These are phyloP conservation scores for Nakataea oryzae DNA, from an alignment of 2,329 filamentous ascomycete genomes.

Conservation along the genomic window DNA sequence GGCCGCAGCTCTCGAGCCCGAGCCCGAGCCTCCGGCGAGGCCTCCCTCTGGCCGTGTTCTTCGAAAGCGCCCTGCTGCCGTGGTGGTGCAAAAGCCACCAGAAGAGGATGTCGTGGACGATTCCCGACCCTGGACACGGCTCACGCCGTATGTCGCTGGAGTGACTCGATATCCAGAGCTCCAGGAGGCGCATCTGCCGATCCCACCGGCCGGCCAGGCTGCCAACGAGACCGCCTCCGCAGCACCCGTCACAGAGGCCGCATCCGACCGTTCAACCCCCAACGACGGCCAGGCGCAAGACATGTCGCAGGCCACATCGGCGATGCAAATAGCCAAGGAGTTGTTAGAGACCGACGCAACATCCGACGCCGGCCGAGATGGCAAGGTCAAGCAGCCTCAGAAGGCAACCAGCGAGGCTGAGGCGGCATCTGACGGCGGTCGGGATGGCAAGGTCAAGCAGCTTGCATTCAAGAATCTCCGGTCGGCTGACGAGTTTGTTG, in stretches of 20 bases:
- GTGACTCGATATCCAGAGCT: conserved; percentile 9
- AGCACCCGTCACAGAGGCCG: not conserved
- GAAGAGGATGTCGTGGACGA: not conserved
- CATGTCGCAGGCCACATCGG: no score
- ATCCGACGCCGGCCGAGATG: no score
- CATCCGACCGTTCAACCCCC: not conserved
- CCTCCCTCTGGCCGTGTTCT: not conserved
- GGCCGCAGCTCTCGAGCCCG: not conserved
- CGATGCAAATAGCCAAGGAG: not conserved
- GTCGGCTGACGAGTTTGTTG: conserved; percentile 35
- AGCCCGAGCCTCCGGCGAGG: not conserved
- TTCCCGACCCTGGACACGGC: conserved; percentile 7
- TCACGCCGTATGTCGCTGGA: conserved; percentile 10
- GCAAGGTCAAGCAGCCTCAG: not conserved
- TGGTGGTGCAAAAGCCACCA: not conserved
- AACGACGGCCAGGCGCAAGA: not conserved
- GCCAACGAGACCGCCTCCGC: not conserved
- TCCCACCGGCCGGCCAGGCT: not conserved
- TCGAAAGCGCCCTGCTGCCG: not conserved
- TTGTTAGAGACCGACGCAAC: no score
- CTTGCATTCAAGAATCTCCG: conserved; percentile 36
- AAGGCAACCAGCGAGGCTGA: not conserved
- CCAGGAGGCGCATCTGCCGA: not conserved
- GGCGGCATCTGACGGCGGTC: not conserved
- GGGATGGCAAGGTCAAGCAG: not conserved